Base-by-base conservation (phyloP, 1,284 basidiomycete genomes). In the Ganoderma meredithae region DNA sequence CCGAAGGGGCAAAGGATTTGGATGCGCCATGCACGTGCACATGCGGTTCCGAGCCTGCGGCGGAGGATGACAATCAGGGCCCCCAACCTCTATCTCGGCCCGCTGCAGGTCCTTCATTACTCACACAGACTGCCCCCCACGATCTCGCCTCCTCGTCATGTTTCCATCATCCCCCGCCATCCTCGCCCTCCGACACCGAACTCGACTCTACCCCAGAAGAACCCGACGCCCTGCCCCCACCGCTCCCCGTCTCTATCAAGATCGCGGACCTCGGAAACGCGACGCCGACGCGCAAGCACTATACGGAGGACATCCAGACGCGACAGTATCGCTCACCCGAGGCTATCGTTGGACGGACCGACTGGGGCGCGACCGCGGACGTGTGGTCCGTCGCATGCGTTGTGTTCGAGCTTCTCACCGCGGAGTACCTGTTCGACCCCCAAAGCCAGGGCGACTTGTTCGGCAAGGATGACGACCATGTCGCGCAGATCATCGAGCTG, bases 271-370 rank as follows among this genome's bases (percentile, higher is more conserved):
- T 97, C 56, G 95, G 94, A 36, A 96, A 96, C 77, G 95, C 94
- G 27, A 95, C 94, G 31, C 92, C 91, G 1, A 90, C 90, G 19
- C 91, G 87, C 76, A 88, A 90, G 72, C 95, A 96, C 78, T 97
- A 89, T 76, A 96, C 95, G 12, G 95, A 97, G 76, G 95, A 97
- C 78, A 97, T 97, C 71, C 96, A 97, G 81, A 97, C 96, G 43
- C 86, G 96, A 40, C 96, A 97, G 78, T 97, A 97, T 79, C 91
- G 95, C 69, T 89, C 92, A 41, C 96, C 96, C 5, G 95, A 97
- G 79, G 95, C 95, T 58, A 96, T 97, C 74, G 82, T 97, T 19
- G 95, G 96, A 31, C 86, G 89, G 62, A 89, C 88, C 49, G 95
- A 96, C 76, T 97, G 95, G 95, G 93, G 92, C 68, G 84, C 89